phyloP scores from a whole-genome alignment of 2,329 filamentous ascomycete genomes.

The Beauveria brongniartii region DNA sequence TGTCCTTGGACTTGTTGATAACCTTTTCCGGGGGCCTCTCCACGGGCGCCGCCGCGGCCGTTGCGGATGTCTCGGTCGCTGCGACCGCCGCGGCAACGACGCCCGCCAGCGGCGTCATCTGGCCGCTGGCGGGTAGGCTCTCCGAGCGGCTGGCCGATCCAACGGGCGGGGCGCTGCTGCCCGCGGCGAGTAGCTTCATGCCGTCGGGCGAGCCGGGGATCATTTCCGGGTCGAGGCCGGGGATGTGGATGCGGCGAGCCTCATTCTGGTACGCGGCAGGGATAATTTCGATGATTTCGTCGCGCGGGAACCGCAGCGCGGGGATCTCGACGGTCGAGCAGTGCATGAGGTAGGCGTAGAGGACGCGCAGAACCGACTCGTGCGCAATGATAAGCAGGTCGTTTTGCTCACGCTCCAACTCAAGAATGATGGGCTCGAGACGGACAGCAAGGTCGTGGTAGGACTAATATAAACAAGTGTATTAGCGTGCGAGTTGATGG shows the following conservation, averaged over 20 bases:
- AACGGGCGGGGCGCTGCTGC: conserved; percentile 16
- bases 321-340: conserved; percentile 95
- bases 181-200: conserved; percentile 66
- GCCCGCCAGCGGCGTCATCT: conserved; percentile 41
- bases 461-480: conserved; percentile 48
- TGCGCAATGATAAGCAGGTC: conserved; percentile 98
- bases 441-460: conserved; percentile 98
- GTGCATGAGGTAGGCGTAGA: conserved; percentile 98
- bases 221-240: conserved; percentile 55
- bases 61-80: conserved; percentile 24
- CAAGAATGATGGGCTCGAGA: conserved; percentile 93
- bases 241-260: conserved; percentile 83
- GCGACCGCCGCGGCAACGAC: conserved; percentile 35
- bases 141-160: conserved; percentile 13
- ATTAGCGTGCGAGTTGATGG: conserved; percentile 4
- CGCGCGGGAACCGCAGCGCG: conserved; percentile 82
- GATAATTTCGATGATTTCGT: conserved; percentile 98
- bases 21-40: conserved; percentile 41
- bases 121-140: conserved; percentile 24
- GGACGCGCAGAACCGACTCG: conserved; percentile 90
- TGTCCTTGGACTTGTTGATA: conserved; percentile 40
- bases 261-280: conserved; percentile 96
- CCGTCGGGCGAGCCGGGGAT: conserved; percentile 75
- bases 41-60: conserved; percentile 10
- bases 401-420: conserved; percentile 92